These are phyloP conservation scores for Penicillium chermesinum DNA, from an alignment of 495 filamentous ascomycete species.

Conservation along the genomic window DNA sequence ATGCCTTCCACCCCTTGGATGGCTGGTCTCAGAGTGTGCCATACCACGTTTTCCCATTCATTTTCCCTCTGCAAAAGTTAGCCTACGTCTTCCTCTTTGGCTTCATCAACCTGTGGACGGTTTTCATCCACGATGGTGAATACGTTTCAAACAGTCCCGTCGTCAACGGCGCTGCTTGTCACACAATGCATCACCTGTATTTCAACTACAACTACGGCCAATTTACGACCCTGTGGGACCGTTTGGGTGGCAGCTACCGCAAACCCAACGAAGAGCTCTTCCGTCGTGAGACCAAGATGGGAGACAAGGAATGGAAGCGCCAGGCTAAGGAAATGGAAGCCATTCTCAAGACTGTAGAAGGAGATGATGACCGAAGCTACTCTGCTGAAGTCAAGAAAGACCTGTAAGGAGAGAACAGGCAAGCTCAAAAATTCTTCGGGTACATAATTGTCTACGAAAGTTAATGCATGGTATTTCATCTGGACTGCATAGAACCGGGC, in stretches of 20 bases:
- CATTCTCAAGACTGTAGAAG: slow-evolving; percentile 78
- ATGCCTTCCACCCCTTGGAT: slow-evolving; percentile 94
- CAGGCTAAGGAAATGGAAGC: slow-evolving; percentile 84
- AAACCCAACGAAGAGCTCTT: slow-evolving; percentile 86
- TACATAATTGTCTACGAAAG: background rate
- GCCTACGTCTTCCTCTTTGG: slow-evolving; percentile 81
- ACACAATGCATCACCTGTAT: slow-evolving; percentile 95
- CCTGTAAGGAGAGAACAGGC: slow-evolving; percentile 10
- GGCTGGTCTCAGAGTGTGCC: slow-evolving; percentile 89
- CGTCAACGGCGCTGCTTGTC: slow-evolving; percentile 93
- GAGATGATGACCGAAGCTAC: slow-evolving; percentile 77
- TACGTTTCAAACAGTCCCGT: slow-evolving; percentile 83
- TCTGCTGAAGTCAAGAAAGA: slow-evolving; percentile 43
- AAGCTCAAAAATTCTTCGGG: background rate
- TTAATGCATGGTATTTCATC: background rate
- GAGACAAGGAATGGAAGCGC: slow-evolving; percentile 69
- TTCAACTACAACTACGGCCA: slow-evolving; percentile 99
- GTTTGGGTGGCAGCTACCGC: slow-evolving; percentile 82
- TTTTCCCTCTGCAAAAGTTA: slow-evolving; percentile 90
- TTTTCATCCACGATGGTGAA: slow-evolving; percentile 96
- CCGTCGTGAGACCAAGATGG: slow-evolving; percentile 84
- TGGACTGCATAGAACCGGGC: too few species aligned
- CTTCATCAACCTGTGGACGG: slow-evolving; percentile 96
- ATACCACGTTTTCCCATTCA: slow-evolving; percentile 89
- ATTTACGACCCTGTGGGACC: slow-evolving; percentile 93